These are phyloP conservation scores for Plasmodium gonderi DNA, from an alignment of 169 alveolate genomes.

Conservation along the genomic window DNA sequence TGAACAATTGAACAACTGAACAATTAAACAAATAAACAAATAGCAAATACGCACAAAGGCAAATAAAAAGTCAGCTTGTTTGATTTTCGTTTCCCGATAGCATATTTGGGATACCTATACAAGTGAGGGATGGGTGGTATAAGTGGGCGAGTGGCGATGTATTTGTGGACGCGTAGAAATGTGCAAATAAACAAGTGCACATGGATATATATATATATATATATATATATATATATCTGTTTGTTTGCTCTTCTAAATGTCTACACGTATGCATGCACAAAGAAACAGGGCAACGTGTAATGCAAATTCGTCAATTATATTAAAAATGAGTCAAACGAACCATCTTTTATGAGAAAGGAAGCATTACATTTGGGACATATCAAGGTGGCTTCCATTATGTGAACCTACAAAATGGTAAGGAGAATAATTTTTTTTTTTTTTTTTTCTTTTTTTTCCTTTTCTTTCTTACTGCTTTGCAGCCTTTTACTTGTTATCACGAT, in stretches of 20 bases:
- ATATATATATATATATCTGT: background rate
- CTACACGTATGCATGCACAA: background rate
- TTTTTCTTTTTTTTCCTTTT: background rate
- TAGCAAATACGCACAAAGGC: too few relatives aligned
- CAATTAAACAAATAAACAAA: too few relatives aligned
- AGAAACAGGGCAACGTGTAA: background rate
- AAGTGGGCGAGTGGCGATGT: background rate
- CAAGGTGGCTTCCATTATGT: slow-evolving; percentile 81
- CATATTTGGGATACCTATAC: slow-evolving; percentile 70
- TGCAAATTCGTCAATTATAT: background rate
- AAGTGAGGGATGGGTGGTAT: background rate
- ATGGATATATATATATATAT: background rate
- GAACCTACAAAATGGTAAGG: slow-evolving; percentile 75
- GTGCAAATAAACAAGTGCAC: background rate
- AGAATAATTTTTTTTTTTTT: background rate
- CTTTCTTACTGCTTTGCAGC: background rate
- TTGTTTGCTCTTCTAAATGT: background rate
- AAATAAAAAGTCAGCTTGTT: slow-evolving; percentile 1
- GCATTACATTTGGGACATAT: slow-evolving; percentile 81
- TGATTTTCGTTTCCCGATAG: slow-evolving; percentile 47
- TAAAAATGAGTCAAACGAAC: slow-evolving; percentile 30
- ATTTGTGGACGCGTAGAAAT: background rate
- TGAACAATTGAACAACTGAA: too few relatives aligned
- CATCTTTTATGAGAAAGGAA: slow-evolving; percentile 81
- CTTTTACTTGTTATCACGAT: background rate